Base-by-base conservation (phyloP, 75 land plant genomes). In the Pinus albicaulis region DNA sequence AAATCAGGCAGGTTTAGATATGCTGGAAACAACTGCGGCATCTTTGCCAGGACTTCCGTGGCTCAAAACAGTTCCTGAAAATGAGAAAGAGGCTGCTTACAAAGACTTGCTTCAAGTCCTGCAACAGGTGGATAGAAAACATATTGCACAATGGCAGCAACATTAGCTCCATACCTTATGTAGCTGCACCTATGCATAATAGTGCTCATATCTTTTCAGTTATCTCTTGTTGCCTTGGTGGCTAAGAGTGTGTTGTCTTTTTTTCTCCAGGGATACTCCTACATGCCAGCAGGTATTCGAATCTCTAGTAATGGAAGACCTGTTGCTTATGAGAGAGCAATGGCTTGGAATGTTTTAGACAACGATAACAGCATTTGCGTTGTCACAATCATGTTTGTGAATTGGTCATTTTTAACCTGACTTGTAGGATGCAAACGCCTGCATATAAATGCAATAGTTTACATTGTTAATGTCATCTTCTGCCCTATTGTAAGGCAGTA, bases 331-430 rank as follows among this genome's bases (percentile, higher is more conserved):
- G 80, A 79, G 20, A 58, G 80, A 31, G 80, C 80, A 76, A 62
- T 79, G 58, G 80, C 80, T 25, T 79, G 80, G 80, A 76, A 79
- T 36, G 65, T 79, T 56, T 15, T 76, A 79, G 80, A 76, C 41
- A 44, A 52, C 23, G 57, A 69, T 16, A 56, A 25, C n/a, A 20
- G 41, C 71, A 36, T 34, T 41, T 38, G 60, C 68, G 11, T 68
- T 68, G 77, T 76, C 25, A 74, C 77, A 8, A 69, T 53, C 24
- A 77, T 83, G 60, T 83, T 83, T 78, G 76, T 81, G 79, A 83
- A 83, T 70, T 83, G 85, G 85, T 83, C 85, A 59, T 83, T 83
- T 66, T 57, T 81, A 59, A 68, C 57, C 10, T 80, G 80, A 78
- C 44, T 71, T 53, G 76, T 64, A 48, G 68, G 38, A 64, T 64